Base-by-base conservation (phyloP, 805 yeast genomes). In the Myxozyma neglecta region DNA sequence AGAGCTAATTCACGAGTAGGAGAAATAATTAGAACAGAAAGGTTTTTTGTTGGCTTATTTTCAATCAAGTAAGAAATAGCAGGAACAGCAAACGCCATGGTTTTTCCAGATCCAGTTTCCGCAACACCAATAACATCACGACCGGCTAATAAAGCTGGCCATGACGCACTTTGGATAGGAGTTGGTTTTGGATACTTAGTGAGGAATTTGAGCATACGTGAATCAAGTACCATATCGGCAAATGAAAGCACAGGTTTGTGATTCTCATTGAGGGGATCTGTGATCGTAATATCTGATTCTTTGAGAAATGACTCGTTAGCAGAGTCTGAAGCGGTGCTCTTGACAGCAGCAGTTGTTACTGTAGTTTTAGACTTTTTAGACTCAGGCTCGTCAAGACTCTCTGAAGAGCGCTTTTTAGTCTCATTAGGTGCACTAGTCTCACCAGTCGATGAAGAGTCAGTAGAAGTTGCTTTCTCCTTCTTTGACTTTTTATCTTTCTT, bases 1-100 rank as follows among this genome's bases (percentile, higher is more conserved):
- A 93, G 83, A 1, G 99, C 99, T 71, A 94, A 83, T 77, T 94
- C 99, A 81, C 99, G 87, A 9, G 99, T 94, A 60, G 99, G 99
- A 1, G 97, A 91, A 49, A 94, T 86, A 60, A 89, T 89, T 60
- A 94, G 81, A 3, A 91, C 96, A 70, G 85, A 84, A 59, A 89
- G 80, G 87, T 42, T 76, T 42, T 75, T 73, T 51, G 76, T 74
- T 36, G 29, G 20, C 47, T 65, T 57, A 29, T 64, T 66, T 51
- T 78, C 71, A 45, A 85, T 70, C 60, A 93, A 77, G 65, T 85
- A 85, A 71, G 90, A 81, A 56, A 93, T 82, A n/a, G 97, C 97
- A 52, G 99, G 99, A 37, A 94, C 94, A 73, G 97, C 97, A 74
- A 93, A 94, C 0, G 97, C 98, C 76, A 93, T 87, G 0, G 99